Evolutionary conservation across 768 basidiomycete genomes (phyloP), one percentile per base, ranked within the genome.

Genomic region (Hemileccinum rubropunctum): DNA sequence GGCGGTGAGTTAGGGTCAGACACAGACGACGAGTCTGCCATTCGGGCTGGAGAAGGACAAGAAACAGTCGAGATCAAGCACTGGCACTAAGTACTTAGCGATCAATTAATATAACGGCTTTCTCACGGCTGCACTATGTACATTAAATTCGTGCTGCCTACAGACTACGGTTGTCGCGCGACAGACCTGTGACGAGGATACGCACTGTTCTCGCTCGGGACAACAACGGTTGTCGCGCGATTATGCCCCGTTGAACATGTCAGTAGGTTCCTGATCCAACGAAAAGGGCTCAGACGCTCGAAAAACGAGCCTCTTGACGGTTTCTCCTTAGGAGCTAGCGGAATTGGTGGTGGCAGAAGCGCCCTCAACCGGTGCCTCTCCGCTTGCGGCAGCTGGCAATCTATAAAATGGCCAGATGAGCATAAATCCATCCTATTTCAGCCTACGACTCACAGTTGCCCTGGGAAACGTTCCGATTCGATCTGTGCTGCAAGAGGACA

Each of bases 11-110:
- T 50, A 28, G 64, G 50, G 49, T 54, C 59, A 15, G 65, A 61
- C 23, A 48, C 58, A 46, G 51, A 49, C 36, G 38, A 32, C 42
- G 57, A 53, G 56, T 69, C 67, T 52, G 64, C 66, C 70, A 73
- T 74, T 23, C 41, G 20, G 18, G 45, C 30, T 21, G 26, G 34
- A 35, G 15, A 17, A 28, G 18, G 33, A 44, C 32, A 43, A 33
- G 41, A 39, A 46, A 12, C 32, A 30, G 54, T 14, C 27, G 27
- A 13, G 28, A 38, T 20, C 20, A 14, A 59, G 41, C 23, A 32
- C 30, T 32, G 54, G 41, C 23, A 32, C 30, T 32, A 12, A 17
- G 15, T n/a, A 47, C 26, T 41, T 23, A 15, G 18, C 34, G n/a
- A 49, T 37, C 39, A 41, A 43, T 43, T 33, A 35, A n/a, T n/a